Conservation (phyloP, 805 yeast genomes). For the Barnettozyma pratensis region DNA sequence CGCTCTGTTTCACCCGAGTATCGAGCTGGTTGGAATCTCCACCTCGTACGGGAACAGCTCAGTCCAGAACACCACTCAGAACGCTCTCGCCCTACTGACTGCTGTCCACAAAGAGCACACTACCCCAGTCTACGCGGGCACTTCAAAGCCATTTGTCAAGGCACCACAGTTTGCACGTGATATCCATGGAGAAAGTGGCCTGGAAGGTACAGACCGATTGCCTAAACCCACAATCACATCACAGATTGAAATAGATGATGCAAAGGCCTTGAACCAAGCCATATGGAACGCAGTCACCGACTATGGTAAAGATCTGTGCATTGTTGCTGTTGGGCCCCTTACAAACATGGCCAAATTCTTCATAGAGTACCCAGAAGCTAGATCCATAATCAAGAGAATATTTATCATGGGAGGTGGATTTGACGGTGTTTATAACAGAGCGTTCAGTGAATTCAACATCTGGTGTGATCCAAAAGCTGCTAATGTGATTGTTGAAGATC, state of each 20-base stretch:
- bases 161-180: conserved; percentile 49
- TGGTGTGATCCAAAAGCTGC: conserved; percentile 78
- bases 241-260: conserved; percentile 31
- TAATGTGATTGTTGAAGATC: conserved; percentile 44
- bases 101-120: conserved; percentile 40
- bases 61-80: conserved; percentile 56
- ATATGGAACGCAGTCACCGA: conserved; percentile 34
- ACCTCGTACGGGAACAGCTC: conserved; percentile 37
- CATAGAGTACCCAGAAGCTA: conserved; percentile 47
- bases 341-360: conserved; percentile 66
- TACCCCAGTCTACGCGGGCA: conserved; percentile 66
- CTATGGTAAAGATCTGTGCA: conserved; percentile 44
- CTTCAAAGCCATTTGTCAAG: conserved; percentile 48
- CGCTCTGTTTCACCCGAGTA: conserved; percentile 52
- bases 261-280: conserved; percentile 35
- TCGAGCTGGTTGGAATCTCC: conserved; percentile 28
- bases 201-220: conserved; percentile 67
- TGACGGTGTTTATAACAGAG: conserved; percentile 25
- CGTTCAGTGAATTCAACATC: conserved; percentile 70
- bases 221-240: conserved; percentile 39
- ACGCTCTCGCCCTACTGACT: conserved; percentile 63
- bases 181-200: conserved; percentile 70
- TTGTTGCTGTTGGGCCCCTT: conserved; percentile 74
- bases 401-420: conserved; percentile 77
- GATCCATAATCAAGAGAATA: conserved; percentile 42